Percentiles rank a stretch among this genome's conserved stretches.
Conservation (phyloP, 2,329 filamentous ascomycete species). For the Orbilia brochopaga region DNA sequence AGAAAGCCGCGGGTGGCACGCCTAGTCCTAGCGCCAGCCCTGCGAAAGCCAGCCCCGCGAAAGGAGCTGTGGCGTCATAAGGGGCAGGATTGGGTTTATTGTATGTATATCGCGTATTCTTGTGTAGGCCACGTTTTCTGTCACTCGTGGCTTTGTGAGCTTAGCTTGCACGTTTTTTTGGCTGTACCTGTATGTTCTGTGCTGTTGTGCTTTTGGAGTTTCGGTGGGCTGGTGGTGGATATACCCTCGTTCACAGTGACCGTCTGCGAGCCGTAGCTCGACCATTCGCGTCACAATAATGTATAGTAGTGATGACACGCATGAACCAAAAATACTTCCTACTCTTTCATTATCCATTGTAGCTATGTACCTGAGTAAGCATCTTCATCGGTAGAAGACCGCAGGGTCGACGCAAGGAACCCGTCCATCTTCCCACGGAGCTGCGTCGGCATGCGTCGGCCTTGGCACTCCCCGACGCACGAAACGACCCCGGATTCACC, state of each 20-base stretch:
- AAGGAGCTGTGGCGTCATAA: constrained; percentile 47
- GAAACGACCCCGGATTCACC: constrained; percentile 40
- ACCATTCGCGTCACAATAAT: neutral
- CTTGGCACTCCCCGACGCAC: constrained; percentile 40
- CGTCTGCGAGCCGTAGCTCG: neutral
- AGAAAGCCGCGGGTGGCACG: constrained; percentile 23
- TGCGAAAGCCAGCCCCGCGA: constrained; percentile 10
- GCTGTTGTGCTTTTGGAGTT: neutral
- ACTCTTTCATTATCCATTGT: neutral
- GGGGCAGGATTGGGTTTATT: constrained; percentile 33
- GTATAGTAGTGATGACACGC: neutral
- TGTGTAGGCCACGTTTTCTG: too few species aligned
- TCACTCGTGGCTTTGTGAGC: neutral
- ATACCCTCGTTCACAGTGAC: neutral
- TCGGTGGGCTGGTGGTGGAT: neutral
- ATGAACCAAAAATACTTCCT: too few species aligned
- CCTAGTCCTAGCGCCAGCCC: constrained; percentile 18
- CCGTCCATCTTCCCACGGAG: neutral
- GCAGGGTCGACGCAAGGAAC: neutral
- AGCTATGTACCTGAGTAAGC: too few species aligned
- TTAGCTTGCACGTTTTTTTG: neutral
- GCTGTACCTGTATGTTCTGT: neutral
- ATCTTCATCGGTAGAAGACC: neutral
- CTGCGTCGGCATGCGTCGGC: constrained; percentile 48
- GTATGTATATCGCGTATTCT: neutral